Conservation (phyloP, 23 red algal species). For the Chondrus crispus region DNA sequence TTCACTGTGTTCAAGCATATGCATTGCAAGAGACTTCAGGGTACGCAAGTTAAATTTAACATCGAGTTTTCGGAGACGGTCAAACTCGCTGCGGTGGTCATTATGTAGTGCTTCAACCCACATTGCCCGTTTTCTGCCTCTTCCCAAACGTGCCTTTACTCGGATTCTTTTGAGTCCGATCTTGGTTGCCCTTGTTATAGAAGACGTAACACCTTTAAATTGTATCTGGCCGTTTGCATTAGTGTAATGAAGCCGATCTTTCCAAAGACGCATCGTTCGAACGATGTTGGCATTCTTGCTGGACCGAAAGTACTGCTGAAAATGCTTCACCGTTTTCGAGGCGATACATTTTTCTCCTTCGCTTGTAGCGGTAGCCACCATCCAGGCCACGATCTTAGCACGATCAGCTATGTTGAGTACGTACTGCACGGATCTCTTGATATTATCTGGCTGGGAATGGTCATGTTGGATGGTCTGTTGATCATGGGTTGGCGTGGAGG, state of each 20-base stretch:
- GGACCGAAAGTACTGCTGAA: background rate
- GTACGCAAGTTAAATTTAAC: background rate
- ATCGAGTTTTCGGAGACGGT: background rate
- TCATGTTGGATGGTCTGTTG: too few relatives aligned
- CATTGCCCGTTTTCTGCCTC: background rate
- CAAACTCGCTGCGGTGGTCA: background rate
- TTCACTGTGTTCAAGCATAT: background rate
- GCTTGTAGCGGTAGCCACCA: background rate
- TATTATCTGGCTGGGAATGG: too few relatives aligned
- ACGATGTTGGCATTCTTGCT: background rate
- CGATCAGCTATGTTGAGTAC: background rate
- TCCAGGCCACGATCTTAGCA: background rate
- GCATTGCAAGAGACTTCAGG: background rate
- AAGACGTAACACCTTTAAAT: background rate
- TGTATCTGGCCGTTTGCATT: too few relatives aligned
- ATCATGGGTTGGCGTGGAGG: too few relatives aligned
- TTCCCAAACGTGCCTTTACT: background rate
- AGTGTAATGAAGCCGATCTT: background rate
- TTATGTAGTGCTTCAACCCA: background rate
- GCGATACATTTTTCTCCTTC: background rate
- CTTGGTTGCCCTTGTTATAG: background rate
- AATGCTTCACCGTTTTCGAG: background rate
- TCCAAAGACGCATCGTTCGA: background rate
- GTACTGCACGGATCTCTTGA: too few relatives aligned
- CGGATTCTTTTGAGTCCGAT: background rate